phyloP scores from a whole-genome alignment of 2,329 filamentous ascomycete species.

The Fusarium musae region DNA sequence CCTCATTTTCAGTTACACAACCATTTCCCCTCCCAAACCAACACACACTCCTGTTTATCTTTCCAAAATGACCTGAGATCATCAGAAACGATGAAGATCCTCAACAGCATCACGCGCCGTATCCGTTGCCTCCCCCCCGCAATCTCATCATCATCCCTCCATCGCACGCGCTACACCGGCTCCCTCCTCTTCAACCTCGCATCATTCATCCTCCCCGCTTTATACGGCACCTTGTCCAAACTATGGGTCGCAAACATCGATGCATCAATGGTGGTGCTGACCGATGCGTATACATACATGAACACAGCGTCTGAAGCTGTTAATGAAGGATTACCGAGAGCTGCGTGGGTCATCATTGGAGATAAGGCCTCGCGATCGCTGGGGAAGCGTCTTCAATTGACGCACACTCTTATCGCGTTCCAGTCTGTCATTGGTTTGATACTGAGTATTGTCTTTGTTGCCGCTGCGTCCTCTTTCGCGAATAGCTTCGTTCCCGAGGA shows the following conservation, averaged over 20 bases:
- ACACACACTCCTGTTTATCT: rapidly evolving
- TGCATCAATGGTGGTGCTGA: slow-evolving; percentile 55
- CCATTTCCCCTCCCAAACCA: rapidly evolving
- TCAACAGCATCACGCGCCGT: background rate
- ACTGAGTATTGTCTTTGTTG: slow-evolving; percentile 69
- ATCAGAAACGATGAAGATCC: background rate
- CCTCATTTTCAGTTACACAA: background rate
- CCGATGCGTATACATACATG: slow-evolving; percentile 73
- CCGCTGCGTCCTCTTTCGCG: slow-evolving; percentile 65
- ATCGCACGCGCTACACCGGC: slow-evolving; percentile 58
- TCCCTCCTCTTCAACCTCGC: slow-evolving; percentile 71
- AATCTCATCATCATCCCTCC: slow-evolving; percentile 4
- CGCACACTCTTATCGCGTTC: slow-evolving; percentile 71
- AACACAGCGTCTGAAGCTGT: slow-evolving; percentile 73
- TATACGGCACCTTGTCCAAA: slow-evolving; percentile 75
- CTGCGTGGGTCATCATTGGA: slow-evolving; percentile 75
- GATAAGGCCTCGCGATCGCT: slow-evolving; percentile 66
- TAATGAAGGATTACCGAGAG: slow-evolving; percentile 77
- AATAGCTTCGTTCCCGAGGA: slow-evolving; percentile 70
- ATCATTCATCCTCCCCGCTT: slow-evolving; percentile 72
- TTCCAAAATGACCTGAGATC: rapidly evolving
- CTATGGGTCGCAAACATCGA: slow-evolving; percentile 78
- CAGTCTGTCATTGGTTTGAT: slow-evolving; percentile 68
- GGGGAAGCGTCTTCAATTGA: slow-evolving; percentile 64
- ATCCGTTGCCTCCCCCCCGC: background rate